Evolutionary conservation across 495 filamentous ascomycete species (phyloP).

Genomic region (Aspergillus avenaceus): DNA sequence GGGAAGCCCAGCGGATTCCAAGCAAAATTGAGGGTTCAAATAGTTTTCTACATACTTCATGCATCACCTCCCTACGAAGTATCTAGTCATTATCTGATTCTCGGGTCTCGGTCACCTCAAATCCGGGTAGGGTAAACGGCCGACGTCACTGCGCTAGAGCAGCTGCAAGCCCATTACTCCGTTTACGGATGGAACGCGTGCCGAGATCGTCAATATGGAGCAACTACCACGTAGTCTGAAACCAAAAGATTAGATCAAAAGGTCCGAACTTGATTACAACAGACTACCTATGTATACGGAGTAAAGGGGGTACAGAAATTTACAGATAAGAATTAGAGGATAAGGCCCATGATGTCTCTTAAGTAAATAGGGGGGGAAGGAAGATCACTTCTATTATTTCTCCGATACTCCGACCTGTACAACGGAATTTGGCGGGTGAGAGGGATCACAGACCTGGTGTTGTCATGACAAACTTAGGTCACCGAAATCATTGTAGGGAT

Average conservation of each 20-base stretch:
- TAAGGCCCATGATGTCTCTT: neutral
- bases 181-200: conserved; percentile 13
- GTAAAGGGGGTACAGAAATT: neutral
- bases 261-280: neutral
- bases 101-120: conserved; percentile 8
- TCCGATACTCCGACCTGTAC: conserved; percentile 10
- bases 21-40: no score
- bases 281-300: neutral
- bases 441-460: neutral
- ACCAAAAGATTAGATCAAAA: neutral
- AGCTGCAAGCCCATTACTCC: conserved; percentile 5
- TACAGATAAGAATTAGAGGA: no score
- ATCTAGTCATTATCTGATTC: neutral
- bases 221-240: neutral
- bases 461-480: neutral
- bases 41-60: no score
- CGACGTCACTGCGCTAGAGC: conserved; percentile 33
- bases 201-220: conserved; percentile 12
- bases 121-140: conserved; percentile 24
- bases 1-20: no score
- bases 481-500: neutral
- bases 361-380: neutral
- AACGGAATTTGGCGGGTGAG: conserved; percentile 19
- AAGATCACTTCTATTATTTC: neutral
- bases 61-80: neutral